A percentile compares a stretch with the other conserved stretches of the same genome.
Conservation (phyloP, 345 rosid species). For the Anastatica hierochuntica region DNA sequence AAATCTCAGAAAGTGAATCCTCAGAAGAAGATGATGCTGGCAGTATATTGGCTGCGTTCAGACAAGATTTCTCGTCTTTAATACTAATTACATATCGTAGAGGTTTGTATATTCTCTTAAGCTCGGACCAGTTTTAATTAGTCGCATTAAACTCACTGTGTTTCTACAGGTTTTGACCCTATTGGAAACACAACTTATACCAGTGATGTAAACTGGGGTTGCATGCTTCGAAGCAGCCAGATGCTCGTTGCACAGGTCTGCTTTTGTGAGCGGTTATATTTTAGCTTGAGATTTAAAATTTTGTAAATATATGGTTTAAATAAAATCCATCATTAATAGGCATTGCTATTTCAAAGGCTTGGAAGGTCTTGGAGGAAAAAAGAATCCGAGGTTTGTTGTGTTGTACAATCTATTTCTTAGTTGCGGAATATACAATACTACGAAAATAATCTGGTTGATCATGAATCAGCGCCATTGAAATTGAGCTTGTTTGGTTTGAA, state of each 20-base stretch:
- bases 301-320: too few relatives aligned
- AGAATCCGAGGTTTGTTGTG: conserved; percentile 34
- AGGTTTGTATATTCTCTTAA: conserved; percentile 43
- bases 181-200: conserved; percentile 56
- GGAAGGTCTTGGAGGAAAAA: conserved; percentile 88
- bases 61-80: conserved; percentile 60
- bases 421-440: conserved; percentile 36
- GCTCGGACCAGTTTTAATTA: not conserved
- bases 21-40: conserved; percentile 32
- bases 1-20: conserved; percentile 40
- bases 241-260: conserved; percentile 91
- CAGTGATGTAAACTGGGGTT: conserved; percentile 88
- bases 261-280: not conserved
- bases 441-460: not conserved
- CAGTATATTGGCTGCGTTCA: conserved; percentile 43
- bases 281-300: not conserved
- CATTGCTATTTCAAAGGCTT: conserved; percentile 60
- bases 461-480: too few relatives aligned
- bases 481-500: conserved; percentile 57
- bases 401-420: too few relatives aligned
- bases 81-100: conserved; percentile 70
- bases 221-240: conserved; percentile 98
- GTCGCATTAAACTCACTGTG: conserved; percentile 10
- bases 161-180: conserved; percentile 61
- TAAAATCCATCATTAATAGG: conserved; percentile 52